Conservation (phyloP, 495 filamentous ascomycete genomes). For the Aspergillus cristatus region DNA sequence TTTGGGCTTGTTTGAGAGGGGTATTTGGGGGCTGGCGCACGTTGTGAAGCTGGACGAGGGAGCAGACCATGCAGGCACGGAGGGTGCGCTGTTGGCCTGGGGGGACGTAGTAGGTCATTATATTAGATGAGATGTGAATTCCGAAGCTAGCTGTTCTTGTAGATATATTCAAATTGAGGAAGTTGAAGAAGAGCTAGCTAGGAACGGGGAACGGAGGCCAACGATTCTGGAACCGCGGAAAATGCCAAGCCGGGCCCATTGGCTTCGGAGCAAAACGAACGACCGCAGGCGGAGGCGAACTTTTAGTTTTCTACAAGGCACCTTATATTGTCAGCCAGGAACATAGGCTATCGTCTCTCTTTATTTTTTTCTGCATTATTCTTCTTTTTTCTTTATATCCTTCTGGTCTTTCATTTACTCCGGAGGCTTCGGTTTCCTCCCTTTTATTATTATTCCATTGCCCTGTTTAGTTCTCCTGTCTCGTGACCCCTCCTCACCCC, state of each 20-base stretch:
- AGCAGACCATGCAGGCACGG: constrained; percentile 97
- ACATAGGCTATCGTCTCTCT: no score
- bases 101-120: constrained; percentile 48
- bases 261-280: constrained; percentile 23
- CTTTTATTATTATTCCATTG: no score
- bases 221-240: constrained; percentile 1
- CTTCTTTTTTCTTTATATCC: constrained; percentile 1
- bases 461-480: no score
- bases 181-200: neutral
- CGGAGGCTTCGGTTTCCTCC: no score
- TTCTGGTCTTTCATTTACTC: no score
- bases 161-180: neutral
- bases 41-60: constrained; percentile 70
- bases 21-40: constrained; percentile 37
- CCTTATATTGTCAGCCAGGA: no score
- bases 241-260: constrained; percentile 19
- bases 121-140: no score
- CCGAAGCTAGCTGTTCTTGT: constrained; percentile 4
- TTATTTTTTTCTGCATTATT: no score
- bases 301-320: no score
- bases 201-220: neutral
- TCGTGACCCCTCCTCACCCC: constrained; percentile 18
- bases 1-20: constrained; percentile 3
- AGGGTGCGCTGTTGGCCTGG: constrained; percentile 65
- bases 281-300: no score